Evolutionary conservation across 306 rosid species (phyloP).

Genomic region (Citrullus colocynthis): DNA sequence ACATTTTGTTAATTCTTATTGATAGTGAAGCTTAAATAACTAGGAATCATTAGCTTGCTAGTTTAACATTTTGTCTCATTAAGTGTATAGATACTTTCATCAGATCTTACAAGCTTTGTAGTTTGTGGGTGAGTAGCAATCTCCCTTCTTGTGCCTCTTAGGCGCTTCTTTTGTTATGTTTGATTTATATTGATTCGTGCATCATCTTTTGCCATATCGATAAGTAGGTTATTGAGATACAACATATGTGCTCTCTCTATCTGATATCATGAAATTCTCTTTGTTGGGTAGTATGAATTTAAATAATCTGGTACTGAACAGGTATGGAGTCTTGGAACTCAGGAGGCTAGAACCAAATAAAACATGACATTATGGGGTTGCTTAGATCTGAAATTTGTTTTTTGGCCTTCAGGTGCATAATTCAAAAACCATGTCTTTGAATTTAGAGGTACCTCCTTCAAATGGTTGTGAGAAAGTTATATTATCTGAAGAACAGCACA

Average conservation of each 20-base stretch:
- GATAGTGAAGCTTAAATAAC: not conserved
- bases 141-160: not conserved
- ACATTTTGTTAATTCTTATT: not conserved
- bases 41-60: not conserved
- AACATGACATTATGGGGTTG: not conserved
- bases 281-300: not conserved
- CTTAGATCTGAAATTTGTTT: slow-evolving; percentile 14
- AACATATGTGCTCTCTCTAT: not conserved
- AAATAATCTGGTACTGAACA: not conserved
- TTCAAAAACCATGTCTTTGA: slow-evolving; percentile 35
- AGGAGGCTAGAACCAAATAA: not conserved
- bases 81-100: not conserved
- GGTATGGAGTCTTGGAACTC: not conserved
- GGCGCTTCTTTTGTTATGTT: not conserved
- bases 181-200: not conserved
- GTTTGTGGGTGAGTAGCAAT: not conserved
- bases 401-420: slow-evolving; percentile 18
- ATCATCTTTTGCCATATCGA: not conserved
- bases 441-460: slow-evolving; percentile 36
- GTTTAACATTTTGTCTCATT: no score
- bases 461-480: slow-evolving; percentile 30
- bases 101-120: not conserved
- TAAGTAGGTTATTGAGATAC: not conserved
- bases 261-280: not conserved
- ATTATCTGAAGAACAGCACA: slow-evolving; percentile 45